These are phyloP conservation scores for Leucoagaricus sp. DNA, from an alignment of 1,284 basidiomycete species.

Conservation along the genomic window DNA sequence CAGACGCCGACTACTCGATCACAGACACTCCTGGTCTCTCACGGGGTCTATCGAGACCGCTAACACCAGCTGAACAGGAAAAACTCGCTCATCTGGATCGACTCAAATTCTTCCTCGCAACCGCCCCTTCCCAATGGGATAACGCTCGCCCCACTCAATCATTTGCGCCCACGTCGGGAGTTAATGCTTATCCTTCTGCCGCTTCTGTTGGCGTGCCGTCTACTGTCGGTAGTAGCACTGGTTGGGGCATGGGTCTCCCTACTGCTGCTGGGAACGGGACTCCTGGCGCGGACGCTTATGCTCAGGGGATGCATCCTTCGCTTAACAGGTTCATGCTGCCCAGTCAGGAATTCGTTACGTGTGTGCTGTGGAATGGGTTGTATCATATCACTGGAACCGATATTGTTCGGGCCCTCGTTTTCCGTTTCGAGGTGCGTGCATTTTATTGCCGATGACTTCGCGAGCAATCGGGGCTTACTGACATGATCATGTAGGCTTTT, in stretches of 20 bases:
- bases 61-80: constrained; percentile 65
- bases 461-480: constrained; percentile 14
- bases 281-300: constrained; percentile 19
- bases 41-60: constrained; percentile 51
- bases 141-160: constrained; percentile 19
- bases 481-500: constrained; percentile 55
- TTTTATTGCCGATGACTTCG: constrained; percentile 19
- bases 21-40: constrained; percentile 35
- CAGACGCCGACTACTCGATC: constrained; percentile 16
- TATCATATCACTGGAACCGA: constrained; percentile 93
- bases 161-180: constrained; percentile 16
- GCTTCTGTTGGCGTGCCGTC: constrained; percentile 27
- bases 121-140: constrained; percentile 75
- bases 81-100: constrained; percentile 71
- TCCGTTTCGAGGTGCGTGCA: constrained; percentile 72
- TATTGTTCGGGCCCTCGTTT: constrained; percentile 85
- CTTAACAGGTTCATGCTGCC: constrained; percentile 85
- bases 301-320: constrained; percentile 54
- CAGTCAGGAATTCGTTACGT: constrained; percentile 84
- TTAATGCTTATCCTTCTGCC: constrained; percentile 20
- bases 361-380: constrained; percentile 86
- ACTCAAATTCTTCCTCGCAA: constrained; percentile 87
- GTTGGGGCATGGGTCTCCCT: constrained; percentile 19
- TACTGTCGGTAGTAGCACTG: constrained; percentile 13
- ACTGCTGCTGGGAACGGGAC: constrained; percentile 20